Conservation (phyloP, 2,329 filamentous ascomycete genomes). For the Penicillium corylophilum region DNA sequence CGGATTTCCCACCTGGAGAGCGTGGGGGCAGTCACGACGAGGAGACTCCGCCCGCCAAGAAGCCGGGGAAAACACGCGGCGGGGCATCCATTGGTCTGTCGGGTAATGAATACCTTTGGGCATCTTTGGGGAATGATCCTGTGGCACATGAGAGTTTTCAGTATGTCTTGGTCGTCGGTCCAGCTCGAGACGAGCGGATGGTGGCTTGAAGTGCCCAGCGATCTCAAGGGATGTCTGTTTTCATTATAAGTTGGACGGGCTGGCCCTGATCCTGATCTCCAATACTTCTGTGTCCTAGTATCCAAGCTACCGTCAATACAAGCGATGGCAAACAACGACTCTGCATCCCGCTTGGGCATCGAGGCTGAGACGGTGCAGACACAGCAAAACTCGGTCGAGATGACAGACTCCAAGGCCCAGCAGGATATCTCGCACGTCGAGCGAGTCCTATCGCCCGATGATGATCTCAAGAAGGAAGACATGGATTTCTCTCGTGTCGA, state of each 20-base stretch:
- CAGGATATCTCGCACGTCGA: conserved; percentile 49
- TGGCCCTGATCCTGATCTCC: background rate
- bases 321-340: conserved; percentile 11
- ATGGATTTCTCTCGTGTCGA: conserved; percentile 63
- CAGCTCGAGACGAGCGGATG: background rate
- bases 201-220: background rate
- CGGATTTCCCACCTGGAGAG: conserved; percentile 5
- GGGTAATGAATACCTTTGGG: background rate
- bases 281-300: no score
- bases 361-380: conserved; percentile 2
- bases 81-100: conserved; percentile 2
- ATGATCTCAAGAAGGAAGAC: conserved; percentile 51
- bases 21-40: background rate
- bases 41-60: conserved; percentile 6
- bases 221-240: background rate
- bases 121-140: background rate
- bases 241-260: background rate
- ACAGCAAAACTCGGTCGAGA: conserved; percentile 4
- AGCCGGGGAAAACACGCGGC: background rate
- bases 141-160: background rate
- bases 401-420: conserved; percentile 19
- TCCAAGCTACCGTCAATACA: background rate
- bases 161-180: background rate
- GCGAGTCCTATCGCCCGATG: conserved; percentile 47
- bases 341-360: conserved; percentile 11